phyloP scores from a whole-genome alignment of 805 yeast genomes.

The Nakazawaea siamensis region DNA sequence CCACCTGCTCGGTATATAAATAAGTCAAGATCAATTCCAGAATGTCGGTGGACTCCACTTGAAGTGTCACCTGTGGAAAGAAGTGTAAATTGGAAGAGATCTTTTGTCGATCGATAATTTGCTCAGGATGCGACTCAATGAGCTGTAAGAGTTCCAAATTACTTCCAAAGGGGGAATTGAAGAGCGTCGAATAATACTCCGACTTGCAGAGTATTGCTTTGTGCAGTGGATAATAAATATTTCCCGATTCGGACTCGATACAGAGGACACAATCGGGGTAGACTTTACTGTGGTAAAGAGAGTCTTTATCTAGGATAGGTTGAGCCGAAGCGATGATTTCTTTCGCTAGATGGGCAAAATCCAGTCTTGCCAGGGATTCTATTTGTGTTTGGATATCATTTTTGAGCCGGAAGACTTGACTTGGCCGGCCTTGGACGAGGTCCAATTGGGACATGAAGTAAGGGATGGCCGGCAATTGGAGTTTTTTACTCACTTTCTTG shows the following conservation, averaged over 20 bases:
- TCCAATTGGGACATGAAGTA: constrained; percentile 24
- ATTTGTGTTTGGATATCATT: constrained; percentile 24
- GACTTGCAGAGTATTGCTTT: constrained; percentile 51
- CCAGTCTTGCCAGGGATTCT: constrained; percentile 27
- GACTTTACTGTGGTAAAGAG: constrained; percentile 16
- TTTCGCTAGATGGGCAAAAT: constrained; percentile 23
- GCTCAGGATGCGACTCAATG: constrained; percentile 12
- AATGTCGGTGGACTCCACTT: constrained; percentile 18
- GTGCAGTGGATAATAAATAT: constrained; percentile 52
- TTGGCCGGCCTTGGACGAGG: constrained; percentile 15
- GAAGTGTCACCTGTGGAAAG: constrained; percentile 17
- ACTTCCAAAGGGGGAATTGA: constrained; percentile 41
- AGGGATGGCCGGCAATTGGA: constrained; percentile 28
- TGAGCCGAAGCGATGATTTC: constrained; percentile 19
- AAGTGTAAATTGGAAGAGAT: constrained; percentile 10
- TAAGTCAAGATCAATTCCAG: constrained; percentile 45
- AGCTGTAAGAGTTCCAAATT: constrained; percentile 11
- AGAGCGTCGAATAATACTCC: constrained; percentile 58
- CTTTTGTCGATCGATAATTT: constrained; percentile 15
- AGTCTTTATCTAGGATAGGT: constrained; percentile 15
- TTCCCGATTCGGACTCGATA: constrained; percentile 14
- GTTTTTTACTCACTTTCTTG: constrained; percentile 22
- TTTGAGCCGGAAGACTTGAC: constrained; percentile 19
- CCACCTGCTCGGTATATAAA: constrained; percentile 51
- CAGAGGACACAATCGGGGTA: constrained; percentile 42